Evolutionary conservation across 257 asterid genomes (phyloP), one percentile per base, ranked within the genome.

Genomic region (Solanum arcanum): DNA sequence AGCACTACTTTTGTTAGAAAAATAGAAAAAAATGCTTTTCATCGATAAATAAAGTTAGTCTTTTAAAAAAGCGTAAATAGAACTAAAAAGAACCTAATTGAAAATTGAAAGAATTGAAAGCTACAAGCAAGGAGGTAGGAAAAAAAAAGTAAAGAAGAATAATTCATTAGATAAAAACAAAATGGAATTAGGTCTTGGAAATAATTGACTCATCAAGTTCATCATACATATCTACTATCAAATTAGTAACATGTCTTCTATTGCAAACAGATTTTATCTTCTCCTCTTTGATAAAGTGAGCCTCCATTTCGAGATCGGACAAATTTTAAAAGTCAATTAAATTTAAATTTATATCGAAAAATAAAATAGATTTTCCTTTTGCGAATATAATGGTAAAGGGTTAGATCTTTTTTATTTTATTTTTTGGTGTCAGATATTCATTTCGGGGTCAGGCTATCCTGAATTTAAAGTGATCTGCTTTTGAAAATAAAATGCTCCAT

Each of bases 371-470:
- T 13, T 74, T 74, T 21, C 12, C 49, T 39, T 74, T 74, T 9
- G 47, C 29, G 13, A 35, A 73, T 73, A 73, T 5, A 13, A 11
- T 21, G 21, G 20, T 12, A 18, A 3, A 73, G 1, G 74, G 29
- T 37, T 73, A 37, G 27, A 35, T 73, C 5, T 20, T 35, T 74
- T 74, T 37, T 5, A 3, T 74, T 39, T 39, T 39, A 21, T 74
- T 21, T 5, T 9, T 7, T 1, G 20, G 0, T 21, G 0, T 11
- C 4, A 0, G 3, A 8, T 39, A 1, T 4, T 14, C 8, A 25
- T 35, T 35, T 35, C 39, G 39, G 1, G 7, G 1, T 35, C 7
- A 35, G 39, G 7, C 7, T 35, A 35, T 35, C 39, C 7, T 35
- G 39, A 35, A 35, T 35, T 35, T 0, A 12, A 74, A 74, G 11